Percentiles rank a stretch among this genome's conserved stretches.
Conservation (phyloP, 768 basidiomycete species). For the Lepiota brunneoincarnata region DNA sequence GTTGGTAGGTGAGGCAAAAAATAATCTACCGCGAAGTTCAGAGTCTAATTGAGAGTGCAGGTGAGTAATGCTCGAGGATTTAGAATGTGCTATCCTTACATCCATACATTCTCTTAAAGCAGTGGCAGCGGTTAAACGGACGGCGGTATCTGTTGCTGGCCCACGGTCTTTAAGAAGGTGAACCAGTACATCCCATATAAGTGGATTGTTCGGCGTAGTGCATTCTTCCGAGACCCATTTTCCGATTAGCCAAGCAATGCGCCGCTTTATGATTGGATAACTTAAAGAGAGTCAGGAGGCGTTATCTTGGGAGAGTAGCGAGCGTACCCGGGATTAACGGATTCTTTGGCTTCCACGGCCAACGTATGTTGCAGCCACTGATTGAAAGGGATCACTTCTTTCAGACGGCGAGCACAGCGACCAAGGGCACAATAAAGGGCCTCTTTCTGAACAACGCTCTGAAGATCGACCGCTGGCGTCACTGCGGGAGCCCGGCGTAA, state of each 20-base stretch:
- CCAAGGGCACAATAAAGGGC: conserved; percentile 88
- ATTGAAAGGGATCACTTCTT: conserved; percentile 63
- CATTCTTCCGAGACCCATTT: conserved; percentile 80
- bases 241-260: conserved; percentile 93
- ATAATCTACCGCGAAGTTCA: conserved; percentile 55
- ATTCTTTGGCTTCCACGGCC: conserved; percentile 49
- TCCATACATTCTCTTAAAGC: conserved; percentile 83
- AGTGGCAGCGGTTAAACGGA: conserved; percentile 80
- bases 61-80: conserved; percentile 6
- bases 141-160: conserved; percentile 75
- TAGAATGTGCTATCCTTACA: conserved; percentile 44
- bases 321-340: conserved; percentile 56
- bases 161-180: conserved; percentile 72
- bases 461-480: conserved; percentile 50
- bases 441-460: conserved; percentile 73
- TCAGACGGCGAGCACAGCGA: conserved; percentile 67
- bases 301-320: neutral
- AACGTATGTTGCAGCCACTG: conserved; percentile 67
- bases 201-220: conserved; percentile 52
- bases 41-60: conserved; percentile 39
- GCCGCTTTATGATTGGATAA: conserved; percentile 89
- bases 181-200: conserved; percentile 79
- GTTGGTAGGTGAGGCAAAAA: conserved; percentile 71
- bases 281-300: conserved; percentile 34
- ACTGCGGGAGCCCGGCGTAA: conserved; percentile 21